phyloP scores from a whole-genome alignment of 345 rosid genomes.

The Schrenkiella parvula region DNA sequence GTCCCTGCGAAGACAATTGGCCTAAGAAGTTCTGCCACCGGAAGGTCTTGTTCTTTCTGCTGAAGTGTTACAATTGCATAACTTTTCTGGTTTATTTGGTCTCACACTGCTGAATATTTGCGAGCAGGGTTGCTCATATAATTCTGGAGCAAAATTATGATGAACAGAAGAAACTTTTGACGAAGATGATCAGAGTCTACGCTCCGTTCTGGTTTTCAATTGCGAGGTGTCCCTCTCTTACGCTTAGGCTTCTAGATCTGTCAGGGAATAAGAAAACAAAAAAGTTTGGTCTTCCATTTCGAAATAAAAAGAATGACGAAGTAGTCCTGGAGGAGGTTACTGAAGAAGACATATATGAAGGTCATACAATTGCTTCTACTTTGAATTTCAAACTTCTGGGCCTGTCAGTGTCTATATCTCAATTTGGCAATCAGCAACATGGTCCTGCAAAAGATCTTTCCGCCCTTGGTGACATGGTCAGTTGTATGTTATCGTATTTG shows the following conservation, averaged over 20 bases:
- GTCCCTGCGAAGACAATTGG: constrained; percentile 72
- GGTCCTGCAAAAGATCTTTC: constrained; percentile 87
- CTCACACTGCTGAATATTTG: constrained; percentile 28
- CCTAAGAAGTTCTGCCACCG: constrained; percentile 79
- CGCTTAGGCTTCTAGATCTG: constrained; percentile 53
- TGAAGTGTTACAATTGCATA: neutral
- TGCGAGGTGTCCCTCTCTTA: constrained; percentile 83
- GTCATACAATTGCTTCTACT: constrained; percentile 86
- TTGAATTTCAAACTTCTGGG: constrained; percentile 71
- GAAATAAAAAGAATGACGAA: constrained; percentile 41
- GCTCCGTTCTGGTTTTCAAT: constrained; percentile 91
- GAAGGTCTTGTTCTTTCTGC: constrained; percentile 56
- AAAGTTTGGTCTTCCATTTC: constrained; percentile 54
- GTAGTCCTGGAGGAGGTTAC: constrained; percentile 55
- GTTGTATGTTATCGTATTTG: neutral
- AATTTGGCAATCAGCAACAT: constrained; percentile 45
- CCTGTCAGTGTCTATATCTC: constrained; percentile 62
- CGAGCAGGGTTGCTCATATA: constrained; percentile 75
- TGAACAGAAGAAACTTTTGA: constrained; percentile 47
- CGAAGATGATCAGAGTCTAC: constrained; percentile 69
- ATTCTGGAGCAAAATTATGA: constrained; percentile 82
- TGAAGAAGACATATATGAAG: constrained; percentile 77
- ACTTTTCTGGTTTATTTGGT: constrained; percentile 5
- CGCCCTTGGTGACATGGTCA: constrained; percentile 90
- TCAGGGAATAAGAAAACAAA: constrained; percentile 45